Conservation (phyloP, 257 asterid genomes). For the Plantago elongata region DNA sequence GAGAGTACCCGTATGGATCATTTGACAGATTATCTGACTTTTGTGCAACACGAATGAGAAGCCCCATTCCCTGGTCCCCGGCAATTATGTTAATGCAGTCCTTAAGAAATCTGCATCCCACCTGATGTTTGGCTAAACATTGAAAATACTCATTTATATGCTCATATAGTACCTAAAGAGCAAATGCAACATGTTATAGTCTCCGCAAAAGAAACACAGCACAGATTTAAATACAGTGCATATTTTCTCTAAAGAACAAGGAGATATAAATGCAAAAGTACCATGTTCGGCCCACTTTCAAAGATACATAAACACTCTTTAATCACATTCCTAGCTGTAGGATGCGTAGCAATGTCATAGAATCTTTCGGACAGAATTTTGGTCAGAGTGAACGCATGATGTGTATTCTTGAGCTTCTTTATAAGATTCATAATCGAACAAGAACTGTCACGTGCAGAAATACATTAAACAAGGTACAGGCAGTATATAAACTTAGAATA, state of each 20-base stretch:
- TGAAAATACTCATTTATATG: not conserved
- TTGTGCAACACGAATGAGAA: constrained; percentile 27
- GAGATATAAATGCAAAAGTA: constrained; percentile 8
- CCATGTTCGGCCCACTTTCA: constrained; percentile 25
- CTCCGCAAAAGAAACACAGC: not conserved
- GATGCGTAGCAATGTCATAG: constrained; percentile 19
- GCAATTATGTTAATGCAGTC: constrained; percentile 16
- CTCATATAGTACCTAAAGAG: constrained; percentile 24
- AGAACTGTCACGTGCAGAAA: constrained; percentile 24
- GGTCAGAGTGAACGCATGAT: constrained; percentile 16
- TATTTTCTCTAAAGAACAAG: not conserved
- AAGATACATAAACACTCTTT: constrained; percentile 24
- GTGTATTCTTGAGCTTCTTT: constrained; percentile 21
- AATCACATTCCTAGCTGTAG: constrained; percentile 19
- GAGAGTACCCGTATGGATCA: constrained; percentile 39
- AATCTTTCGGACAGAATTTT: constrained; percentile 14
- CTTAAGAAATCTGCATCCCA: constrained; percentile 37
- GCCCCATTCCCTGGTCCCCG: constrained; percentile 16
- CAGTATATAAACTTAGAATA: not conserved
- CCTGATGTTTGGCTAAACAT: constrained; percentile 26
- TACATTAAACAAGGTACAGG: not conserved
- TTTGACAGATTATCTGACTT: constrained; percentile 23
- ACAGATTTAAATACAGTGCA: not conserved
- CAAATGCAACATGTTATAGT: not conserved
- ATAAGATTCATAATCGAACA: constrained; percentile 23